Conservation (phyloP, 1,284 basidiomycete species). For the Sporisorium graminicola region DNA sequence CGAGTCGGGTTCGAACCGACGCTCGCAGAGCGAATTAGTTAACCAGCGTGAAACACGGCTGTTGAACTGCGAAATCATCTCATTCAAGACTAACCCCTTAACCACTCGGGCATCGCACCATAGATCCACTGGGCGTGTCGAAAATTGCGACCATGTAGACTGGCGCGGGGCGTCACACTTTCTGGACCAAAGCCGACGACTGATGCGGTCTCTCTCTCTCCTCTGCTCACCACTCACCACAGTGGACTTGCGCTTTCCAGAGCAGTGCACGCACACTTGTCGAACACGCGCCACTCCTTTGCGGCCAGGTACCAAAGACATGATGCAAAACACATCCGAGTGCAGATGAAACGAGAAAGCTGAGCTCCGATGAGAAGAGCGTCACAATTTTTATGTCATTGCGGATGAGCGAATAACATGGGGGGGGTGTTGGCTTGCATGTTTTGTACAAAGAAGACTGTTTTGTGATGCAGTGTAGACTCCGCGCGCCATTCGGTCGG, state of each 20-base stretch:
- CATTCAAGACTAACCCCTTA: conserved; percentile 36
- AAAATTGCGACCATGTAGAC: background rate
- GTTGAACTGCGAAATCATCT: too few relatives aligned
- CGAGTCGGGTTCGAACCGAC: conserved; percentile 32
- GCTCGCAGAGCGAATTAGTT: conserved; percentile 33
- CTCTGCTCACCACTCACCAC: too few relatives aligned
- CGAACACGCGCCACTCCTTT: background rate
- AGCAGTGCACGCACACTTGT: too few relatives aligned
- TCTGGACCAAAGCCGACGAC: too few relatives aligned
- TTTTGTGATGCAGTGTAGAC: conserved; percentile 9
- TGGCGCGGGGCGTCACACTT: too few relatives aligned
- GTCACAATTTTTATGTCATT: conserved; percentile 40
- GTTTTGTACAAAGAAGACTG: conserved; percentile 44
- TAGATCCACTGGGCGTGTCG: background rate
- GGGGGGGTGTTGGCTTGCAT: conserved; percentile 13
- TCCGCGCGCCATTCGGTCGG: conserved; percentile 4
- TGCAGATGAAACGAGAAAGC: conserved; percentile 4
- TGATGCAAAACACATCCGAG: background rate
- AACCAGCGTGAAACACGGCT: conserved; percentile 13
- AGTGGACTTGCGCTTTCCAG: too few relatives aligned
- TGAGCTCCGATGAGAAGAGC: conserved; percentile 29
- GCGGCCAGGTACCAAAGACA: background rate
- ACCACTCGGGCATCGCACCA: conserved; percentile 35
- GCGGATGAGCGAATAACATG: conserved; percentile 28
- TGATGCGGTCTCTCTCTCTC: too few relatives aligned